Conservation (phyloP, 2,329 filamentous ascomycete species). For the Ascosphaera pollenicola region DNA sequence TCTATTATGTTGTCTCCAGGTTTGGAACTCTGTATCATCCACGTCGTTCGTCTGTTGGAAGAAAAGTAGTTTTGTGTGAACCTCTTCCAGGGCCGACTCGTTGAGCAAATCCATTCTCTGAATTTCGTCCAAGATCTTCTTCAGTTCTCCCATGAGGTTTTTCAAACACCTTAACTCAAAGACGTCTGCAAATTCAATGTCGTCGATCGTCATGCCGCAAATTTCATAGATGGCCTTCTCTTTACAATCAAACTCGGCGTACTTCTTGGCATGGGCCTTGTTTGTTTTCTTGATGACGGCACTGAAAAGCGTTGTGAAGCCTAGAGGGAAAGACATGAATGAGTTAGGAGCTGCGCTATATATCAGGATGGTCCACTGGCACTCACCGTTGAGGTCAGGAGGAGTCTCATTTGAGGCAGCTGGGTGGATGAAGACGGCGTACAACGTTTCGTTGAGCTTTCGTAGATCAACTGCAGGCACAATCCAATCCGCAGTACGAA, state of each 20-base stretch:
- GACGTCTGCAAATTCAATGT: neutral
- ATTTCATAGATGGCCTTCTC: neutral
- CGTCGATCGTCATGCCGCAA: neutral
- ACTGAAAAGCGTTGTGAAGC: neutral
- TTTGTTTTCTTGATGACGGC: neutral
- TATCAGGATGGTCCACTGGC: neutral
- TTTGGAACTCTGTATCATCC: neutral
- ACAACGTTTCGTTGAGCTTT: neutral
- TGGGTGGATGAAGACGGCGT: neutral
- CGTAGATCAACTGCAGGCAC: neutral
- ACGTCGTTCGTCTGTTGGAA: neutral
- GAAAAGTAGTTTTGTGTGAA: neutral
- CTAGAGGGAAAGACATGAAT: neutral
- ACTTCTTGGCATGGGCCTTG: neutral
- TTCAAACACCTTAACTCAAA: neutral
- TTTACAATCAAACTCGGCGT: neutral
- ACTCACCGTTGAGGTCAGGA: neutral
- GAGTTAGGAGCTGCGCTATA: no score
- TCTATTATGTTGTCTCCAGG: neutral
- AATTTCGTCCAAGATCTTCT: neutral
- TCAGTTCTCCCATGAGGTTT: neutral
- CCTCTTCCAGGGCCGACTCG: neutral
- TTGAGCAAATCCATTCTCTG: neutral
- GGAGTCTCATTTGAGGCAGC: neutral
- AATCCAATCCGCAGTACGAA: neutral